Evolutionary conservation across 768 basidiomycete genomes (phyloP).

Genomic region (Gymnopilus junonius): DNA sequence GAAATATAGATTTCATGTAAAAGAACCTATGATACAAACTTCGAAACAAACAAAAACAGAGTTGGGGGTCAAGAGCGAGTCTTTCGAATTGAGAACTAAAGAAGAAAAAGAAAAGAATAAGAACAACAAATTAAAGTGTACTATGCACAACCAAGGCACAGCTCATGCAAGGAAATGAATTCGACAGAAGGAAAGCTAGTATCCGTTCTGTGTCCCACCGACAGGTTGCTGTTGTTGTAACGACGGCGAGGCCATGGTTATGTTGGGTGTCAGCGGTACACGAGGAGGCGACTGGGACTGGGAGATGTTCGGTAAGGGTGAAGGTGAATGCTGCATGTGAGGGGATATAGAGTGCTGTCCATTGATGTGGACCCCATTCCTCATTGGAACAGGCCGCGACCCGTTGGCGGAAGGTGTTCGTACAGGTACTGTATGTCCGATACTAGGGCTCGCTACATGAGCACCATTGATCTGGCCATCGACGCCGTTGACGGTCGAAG

Average conservation of each 20-base stretch:
- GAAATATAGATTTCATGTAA: conserved; percentile 19
- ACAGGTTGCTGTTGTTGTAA: conserved; percentile 59
- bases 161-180: conserved; percentile 1
- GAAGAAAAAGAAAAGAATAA: conserved; percentile 9
- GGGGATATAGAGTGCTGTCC: conserved; percentile 56
- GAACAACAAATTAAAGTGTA: conserved; percentile 12
- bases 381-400: conserved; percentile 43
- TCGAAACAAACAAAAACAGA: conserved; percentile 15
- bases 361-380: conserved; percentile 38
- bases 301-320: conserved; percentile 48
- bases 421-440: conserved; percentile 39
- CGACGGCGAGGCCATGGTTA: conserved; percentile 58
- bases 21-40: conserved; percentile 24
- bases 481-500: conserved; percentile 33
- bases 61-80: conserved; percentile 15
- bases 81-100: conserved; percentile 3
- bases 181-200: conserved; percentile 32
- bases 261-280: conserved; percentile 51
- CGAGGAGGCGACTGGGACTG: conserved; percentile 56
- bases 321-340: conserved; percentile 51
- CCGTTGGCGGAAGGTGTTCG: conserved; percentile 65
- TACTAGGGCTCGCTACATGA: conserved; percentile 36
- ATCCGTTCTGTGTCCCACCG: conserved; percentile 55
- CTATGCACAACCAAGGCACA: background rate
- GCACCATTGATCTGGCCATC: conserved; percentile 19